Conservation (phyloP, 106 monocot species). For the Apostasia shenzhenica region DNA sequence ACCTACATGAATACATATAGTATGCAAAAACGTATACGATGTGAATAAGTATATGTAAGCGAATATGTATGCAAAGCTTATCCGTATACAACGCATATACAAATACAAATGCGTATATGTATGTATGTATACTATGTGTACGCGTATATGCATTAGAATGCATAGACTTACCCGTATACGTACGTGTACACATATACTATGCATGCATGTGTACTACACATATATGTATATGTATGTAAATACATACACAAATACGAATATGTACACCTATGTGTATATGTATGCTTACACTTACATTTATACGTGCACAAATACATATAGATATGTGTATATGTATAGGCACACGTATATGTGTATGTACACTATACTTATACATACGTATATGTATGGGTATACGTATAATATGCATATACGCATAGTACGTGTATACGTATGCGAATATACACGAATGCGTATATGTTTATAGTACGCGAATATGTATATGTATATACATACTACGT, state of each 20-base stretch:
- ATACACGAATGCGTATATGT: neutral
- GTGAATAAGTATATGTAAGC: too few relatives aligned
- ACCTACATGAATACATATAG: too few relatives aligned
- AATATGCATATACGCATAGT: neutral
- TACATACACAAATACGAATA: neutral
- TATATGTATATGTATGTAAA: neutral
- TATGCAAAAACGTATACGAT: too few relatives aligned
- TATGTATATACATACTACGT: neutral
- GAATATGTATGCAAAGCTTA: too few relatives aligned
- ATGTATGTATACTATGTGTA: too few relatives aligned
- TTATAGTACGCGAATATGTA: neutral
- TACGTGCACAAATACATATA: neutral
- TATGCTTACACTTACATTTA: neutral
- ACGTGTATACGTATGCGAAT: neutral
- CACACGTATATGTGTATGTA: neutral
- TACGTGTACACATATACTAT: too few relatives aligned
- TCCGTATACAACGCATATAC: too few relatives aligned
- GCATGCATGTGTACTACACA: too few relatives aligned
- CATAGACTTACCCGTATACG: too few relatives aligned
- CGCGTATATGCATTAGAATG: too few relatives aligned
- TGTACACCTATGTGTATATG: neutral
- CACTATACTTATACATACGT: neutral
- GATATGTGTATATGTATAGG: neutral
- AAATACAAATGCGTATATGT: too few relatives aligned
- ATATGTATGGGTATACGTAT: neutral